These are phyloP conservation scores for Kalmanozyma brasiliensis DNA, from an alignment of 1,284 basidiomycete genomes.

Conservation along the genomic window DNA sequence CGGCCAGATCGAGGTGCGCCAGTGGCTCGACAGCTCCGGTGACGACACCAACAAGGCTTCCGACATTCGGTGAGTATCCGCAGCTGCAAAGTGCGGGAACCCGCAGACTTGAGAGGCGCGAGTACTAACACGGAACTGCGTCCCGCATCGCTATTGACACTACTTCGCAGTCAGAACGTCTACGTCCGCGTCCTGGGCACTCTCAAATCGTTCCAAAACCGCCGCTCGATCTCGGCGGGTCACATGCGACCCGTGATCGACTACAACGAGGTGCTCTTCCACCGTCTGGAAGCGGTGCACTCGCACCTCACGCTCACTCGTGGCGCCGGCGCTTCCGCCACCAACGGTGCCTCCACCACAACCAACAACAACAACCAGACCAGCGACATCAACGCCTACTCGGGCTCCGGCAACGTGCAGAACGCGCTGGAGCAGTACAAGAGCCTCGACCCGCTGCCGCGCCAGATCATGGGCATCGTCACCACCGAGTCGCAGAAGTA, in stretches of 20 bases:
- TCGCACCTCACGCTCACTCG: conserved; percentile 55
- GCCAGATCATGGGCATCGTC: conserved; percentile 51
- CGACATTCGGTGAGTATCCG: conserved; percentile 59
- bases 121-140: background rate
- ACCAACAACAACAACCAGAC: conserved; percentile 13
- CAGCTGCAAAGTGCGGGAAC: background rate
- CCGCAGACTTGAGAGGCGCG: background rate
- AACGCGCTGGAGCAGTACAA: conserved; percentile 41
- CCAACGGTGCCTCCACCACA: conserved; percentile 9
- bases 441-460: conserved; percentile 37
- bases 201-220: conserved; percentile 86
- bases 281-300: conserved; percentile 74
- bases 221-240: conserved; percentile 76
- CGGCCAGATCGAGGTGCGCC: conserved; percentile 84
- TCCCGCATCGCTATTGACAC: background rate
- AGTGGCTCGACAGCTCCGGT: conserved; percentile 82
- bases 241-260: conserved; percentile 73
- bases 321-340: conserved; percentile 18
- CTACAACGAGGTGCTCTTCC: conserved; percentile 84
- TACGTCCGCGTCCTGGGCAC: conserved; percentile 89
- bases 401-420: conserved; percentile 29
- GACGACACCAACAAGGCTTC: conserved; percentile 69
- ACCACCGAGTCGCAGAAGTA: conserved; percentile 49
- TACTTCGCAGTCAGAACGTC: conserved; percentile 74
- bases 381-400: conserved; percentile 49